Evolutionary conservation across 179 eudicot species (phyloP).

Genomic region (Actinidia polygama): DNA sequence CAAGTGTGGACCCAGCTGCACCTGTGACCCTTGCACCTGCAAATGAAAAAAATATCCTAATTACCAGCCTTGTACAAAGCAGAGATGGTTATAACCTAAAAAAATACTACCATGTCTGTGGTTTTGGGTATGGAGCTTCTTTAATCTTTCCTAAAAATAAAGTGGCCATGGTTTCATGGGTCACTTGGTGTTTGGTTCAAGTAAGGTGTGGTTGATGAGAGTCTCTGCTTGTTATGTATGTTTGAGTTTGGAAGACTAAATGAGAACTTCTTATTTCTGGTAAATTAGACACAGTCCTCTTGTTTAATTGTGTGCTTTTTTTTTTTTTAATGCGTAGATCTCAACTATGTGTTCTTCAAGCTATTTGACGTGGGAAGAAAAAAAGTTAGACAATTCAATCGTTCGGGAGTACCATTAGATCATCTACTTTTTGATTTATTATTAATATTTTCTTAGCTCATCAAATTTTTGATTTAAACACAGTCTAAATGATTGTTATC

Average conservation of each 20-base stretch:
- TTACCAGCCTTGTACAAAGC: background rate
- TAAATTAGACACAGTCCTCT: background rate
- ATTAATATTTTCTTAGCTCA: too few species aligned
- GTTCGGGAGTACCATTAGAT: too few species aligned
- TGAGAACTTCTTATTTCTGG: background rate
- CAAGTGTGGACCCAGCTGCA: slow-evolving; percentile 65
- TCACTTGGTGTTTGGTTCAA: background rate
- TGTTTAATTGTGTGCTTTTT: too few species aligned
- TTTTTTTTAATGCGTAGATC: too few species aligned
- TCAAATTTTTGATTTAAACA: too few species aligned
- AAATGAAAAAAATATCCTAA: slow-evolving; percentile 44
- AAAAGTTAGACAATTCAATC: too few species aligned
- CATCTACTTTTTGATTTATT: too few species aligned
- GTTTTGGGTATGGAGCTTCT: background rate
- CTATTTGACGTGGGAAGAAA: too few species aligned
- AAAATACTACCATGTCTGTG: background rate
- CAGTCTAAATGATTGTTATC: too few species aligned
- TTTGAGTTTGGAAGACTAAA: background rate
- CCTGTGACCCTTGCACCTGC: slow-evolving; percentile 72
- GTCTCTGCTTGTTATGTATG: background rate
- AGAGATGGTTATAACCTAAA: background rate
- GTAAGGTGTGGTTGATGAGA: background rate
- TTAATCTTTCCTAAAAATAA: background rate
- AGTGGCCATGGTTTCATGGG: slow-evolving; percentile 2
- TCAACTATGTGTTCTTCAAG: too few species aligned